Evolutionary conservation across 2,329 filamentous ascomycete genomes (phyloP).

Genomic region (Cladosporium velox): DNA sequence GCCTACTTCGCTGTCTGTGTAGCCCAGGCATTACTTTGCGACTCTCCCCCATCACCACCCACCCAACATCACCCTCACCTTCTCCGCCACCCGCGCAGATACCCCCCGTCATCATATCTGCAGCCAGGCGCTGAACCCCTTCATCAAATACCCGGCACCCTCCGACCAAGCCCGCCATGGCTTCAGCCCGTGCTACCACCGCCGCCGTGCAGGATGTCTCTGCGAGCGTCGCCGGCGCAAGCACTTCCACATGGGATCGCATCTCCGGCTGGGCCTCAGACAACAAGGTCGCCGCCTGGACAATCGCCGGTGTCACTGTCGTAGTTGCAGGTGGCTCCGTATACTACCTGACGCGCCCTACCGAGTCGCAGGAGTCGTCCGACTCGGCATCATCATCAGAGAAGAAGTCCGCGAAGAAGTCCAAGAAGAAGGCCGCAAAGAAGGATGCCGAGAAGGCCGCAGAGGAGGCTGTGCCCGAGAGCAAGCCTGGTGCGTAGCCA

Average conservation of each 20-base stretch:
- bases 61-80: neutral
- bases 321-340: conserved; percentile 88
- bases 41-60: conserved; percentile 3
- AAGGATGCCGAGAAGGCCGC: conserved; percentile 53
- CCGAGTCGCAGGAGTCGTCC: conserved; percentile 38
- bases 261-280: conserved; percentile 90
- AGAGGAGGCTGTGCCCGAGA: conserved; percentile 16
- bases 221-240: conserved; percentile 36
- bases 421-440: conserved; percentile 95
- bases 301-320: conserved; percentile 91
- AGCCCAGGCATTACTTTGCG: neutral
- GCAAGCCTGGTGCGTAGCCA: conserved; percentile 21
- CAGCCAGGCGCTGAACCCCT: conserved; percentile 17
- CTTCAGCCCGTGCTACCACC: conserved; percentile 22
- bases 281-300: conserved; percentile 94
- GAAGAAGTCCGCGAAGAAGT: conserved; percentile 65
- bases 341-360: conserved; percentile 70
- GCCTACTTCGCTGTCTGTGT: neutral
- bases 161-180: conserved; percentile 14
- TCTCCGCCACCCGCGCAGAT: conserved; percentile 18
- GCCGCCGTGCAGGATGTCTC: conserved; percentile 30
- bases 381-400: conserved; percentile 36
- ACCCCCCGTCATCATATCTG: conserved; percentile 11
- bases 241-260: conserved; percentile 82
- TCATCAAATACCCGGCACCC: conserved; percentile 7